These are phyloP conservation scores for Aspergillus nidulans DNA, from an alignment of 495 filamentous ascomycete species.

Conservation along the genomic window DNA sequence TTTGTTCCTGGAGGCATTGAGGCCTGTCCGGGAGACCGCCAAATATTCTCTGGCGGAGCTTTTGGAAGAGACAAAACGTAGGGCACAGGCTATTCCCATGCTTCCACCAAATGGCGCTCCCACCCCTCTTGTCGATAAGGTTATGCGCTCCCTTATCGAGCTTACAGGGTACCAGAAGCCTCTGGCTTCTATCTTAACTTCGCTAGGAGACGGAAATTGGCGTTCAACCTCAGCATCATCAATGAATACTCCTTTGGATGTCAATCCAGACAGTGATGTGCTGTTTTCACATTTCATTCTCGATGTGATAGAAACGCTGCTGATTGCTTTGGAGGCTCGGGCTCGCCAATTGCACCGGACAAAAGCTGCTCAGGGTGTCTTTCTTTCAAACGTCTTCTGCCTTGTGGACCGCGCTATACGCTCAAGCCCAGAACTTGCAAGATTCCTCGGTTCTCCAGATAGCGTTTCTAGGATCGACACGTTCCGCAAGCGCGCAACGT, in stretches of 20 bases:
- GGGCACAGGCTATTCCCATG: slow-evolving; percentile 53
- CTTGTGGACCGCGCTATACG: slow-evolving; percentile 83
- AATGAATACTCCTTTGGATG: slow-evolving; percentile 72
- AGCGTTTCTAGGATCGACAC: slow-evolving; percentile 62
- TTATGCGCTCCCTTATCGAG: slow-evolving; percentile 80
- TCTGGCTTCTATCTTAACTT: slow-evolving; percentile 83
- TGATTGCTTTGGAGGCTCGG: slow-evolving; percentile 72
- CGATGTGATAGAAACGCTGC: slow-evolving; percentile 78
- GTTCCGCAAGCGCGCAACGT: slow-evolving; percentile 81
- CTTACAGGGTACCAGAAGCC: slow-evolving; percentile 86
- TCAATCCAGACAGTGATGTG: slow-evolving; percentile 81
- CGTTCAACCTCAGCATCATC: slow-evolving; percentile 51
- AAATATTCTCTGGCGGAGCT: slow-evolving; percentile 80
- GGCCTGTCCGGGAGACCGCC: slow-evolving; percentile 86
- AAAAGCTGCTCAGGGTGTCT: slow-evolving; percentile 77
- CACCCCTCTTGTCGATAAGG: slow-evolving; percentile 72
- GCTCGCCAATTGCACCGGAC: slow-evolving; percentile 69
- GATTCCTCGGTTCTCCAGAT: slow-evolving; percentile 62
- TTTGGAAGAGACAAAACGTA: slow-evolving; percentile 78
- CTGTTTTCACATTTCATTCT: slow-evolving; percentile 84
- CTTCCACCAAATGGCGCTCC: slow-evolving; percentile 76
- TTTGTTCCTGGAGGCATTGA: slow-evolving; percentile 75
- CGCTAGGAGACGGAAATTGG: slow-evolving; percentile 92
- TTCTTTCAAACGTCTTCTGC: slow-evolving; percentile 83
- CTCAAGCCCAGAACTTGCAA: slow-evolving; percentile 65